Evolutionary conservation across 2,329 filamentous ascomycete species (phyloP), one percentile per base, ranked within the genome.

Genomic region (Claviceps digitariae): DNA sequence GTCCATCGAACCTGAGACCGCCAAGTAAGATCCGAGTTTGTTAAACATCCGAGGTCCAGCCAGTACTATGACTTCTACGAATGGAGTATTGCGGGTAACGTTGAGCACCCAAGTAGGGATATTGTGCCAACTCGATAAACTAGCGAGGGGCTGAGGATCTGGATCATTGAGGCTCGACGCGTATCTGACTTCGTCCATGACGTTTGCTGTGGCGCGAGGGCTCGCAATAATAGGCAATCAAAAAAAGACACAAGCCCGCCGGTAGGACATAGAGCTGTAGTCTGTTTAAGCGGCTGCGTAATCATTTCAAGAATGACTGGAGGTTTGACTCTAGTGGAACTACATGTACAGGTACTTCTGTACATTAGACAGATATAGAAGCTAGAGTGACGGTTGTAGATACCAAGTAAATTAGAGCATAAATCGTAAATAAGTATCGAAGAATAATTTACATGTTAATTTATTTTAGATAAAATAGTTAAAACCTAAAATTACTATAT

Each of bases 41-140:
- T 78, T 82, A 34, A 87, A 76, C 63, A 90, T 81, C 55, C 86
- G 77, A 50, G 86, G 86, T 4, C 86, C 78, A 20, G 80, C 84
- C 66, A 81, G 74, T 57, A 87, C 75, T 48, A 90, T 70, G 61
- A 88, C 84, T 64, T 80, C 81, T 20, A 86, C 69, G 12, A 82
- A 82, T 2, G 84, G 83, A 48, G 78, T 73, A 66, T 79, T 77
- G 58, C 75, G 75, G 45, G 79, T 76, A 55, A 79, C 70, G 66
- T 82, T 81, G 55, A 77, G 73, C 5, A 75, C 74, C 78, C 79
- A 82, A 53, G 69, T 66, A 21, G 76, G 76, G 59, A 82, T 64
- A 59, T 79, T 78, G 58, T 74, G 70, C 77, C 76, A 80, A 36
- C 56, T 52, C n/a, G 52, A 52, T 21, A 62, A 57, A 55, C 50